phyloP scores from a whole-genome alignment of 2,329 filamentous ascomycete genomes.

The Microdochium paspali region DNA sequence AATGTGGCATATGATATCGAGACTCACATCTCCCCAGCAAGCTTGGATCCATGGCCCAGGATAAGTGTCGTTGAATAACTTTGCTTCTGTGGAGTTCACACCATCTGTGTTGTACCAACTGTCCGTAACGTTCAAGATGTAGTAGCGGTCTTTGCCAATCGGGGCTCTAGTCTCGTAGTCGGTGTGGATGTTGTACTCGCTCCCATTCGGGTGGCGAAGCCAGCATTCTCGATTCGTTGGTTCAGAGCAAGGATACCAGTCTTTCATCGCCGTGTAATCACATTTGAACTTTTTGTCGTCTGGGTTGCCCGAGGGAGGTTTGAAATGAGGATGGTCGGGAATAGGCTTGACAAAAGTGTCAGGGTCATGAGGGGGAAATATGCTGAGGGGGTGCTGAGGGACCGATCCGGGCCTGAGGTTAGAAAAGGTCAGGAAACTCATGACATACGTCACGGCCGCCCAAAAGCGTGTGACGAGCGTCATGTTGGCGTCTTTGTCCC shows the following conservation, averaged over 20 bases:
- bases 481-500: no score
- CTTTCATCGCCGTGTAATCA: conserved; percentile 14
- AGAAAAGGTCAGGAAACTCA: neutral
- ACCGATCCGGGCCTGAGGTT: neutral
- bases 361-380: neutral
- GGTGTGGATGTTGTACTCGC: conserved; percentile 15
- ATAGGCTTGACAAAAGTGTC: neutral
- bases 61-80: conserved; percentile 15
- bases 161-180: conserved; percentile 15
- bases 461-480: neutral
- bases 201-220: conserved; percentile 11
- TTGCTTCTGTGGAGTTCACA: conserved; percentile 8
- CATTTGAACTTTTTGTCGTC: conserved; percentile 11
- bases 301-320: conserved; percentile 2
- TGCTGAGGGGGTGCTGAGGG: neutral
- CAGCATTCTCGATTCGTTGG: conserved; percentile 15
- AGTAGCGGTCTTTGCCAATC: conserved; percentile 9
- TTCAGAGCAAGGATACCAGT: conserved; percentile 12
- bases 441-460: neutral
- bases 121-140: conserved; percentile 8
- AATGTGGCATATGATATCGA: neutral
- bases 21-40: conserved; percentile 15
- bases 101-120: conserved; percentile 7
- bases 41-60: conserved; percentile 18
- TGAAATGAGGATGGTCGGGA: neutral